These are phyloP conservation scores for Monilinia fructigena DNA, from an alignment of 2,329 filamentous ascomycete genomes.

Conservation along the genomic window DNA sequence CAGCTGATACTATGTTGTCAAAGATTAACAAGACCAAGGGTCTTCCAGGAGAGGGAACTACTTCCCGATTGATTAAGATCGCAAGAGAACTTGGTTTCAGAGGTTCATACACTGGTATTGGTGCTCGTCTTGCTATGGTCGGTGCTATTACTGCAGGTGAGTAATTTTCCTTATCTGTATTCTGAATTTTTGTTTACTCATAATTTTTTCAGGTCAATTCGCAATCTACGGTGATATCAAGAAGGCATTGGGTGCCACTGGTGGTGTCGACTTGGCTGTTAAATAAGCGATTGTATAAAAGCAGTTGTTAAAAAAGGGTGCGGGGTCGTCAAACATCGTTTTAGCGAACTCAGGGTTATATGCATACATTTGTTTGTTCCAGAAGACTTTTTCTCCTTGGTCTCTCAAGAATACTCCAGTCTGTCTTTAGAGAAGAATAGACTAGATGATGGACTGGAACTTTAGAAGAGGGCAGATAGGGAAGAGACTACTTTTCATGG, in stretches of 20 bases:
- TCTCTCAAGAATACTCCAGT: background rate
- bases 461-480: background rate
- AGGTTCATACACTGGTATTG: slow-evolving; percentile 78
- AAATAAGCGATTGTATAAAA: slow-evolving; percentile 31
- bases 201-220: slow-evolving; percentile 65
- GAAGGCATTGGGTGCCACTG: slow-evolving; percentile 66
- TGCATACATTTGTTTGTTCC: slow-evolving; percentile 15
- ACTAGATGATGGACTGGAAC: slow-evolving; percentile 9
- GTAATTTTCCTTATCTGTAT: background rate
- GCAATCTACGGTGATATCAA: slow-evolving; percentile 82
- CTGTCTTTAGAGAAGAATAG: slow-evolving; percentile 18
- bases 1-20: slow-evolving; percentile 88
- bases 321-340: slow-evolving; percentile 14
- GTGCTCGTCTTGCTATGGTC: slow-evolving; percentile 53
- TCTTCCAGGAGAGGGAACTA: slow-evolving; percentile 79
- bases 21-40: slow-evolving; percentile 97
- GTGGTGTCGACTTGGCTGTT: slow-evolving; percentile 68
- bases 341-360: slow-evolving; percentile 13
- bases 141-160: slow-evolving; percentile 23
- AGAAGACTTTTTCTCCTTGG: slow-evolving; percentile 7
- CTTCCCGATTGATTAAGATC: slow-evolving; percentile 81
- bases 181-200: background rate
- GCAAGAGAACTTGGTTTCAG: slow-evolving; percentile 78
- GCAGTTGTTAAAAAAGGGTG: slow-evolving; percentile 33
- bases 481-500: slow-evolving; percentile 1